Evolutionary conservation across 2,329 filamentous ascomycete species (phyloP).

Genomic region (Fusarium globosum): DNA sequence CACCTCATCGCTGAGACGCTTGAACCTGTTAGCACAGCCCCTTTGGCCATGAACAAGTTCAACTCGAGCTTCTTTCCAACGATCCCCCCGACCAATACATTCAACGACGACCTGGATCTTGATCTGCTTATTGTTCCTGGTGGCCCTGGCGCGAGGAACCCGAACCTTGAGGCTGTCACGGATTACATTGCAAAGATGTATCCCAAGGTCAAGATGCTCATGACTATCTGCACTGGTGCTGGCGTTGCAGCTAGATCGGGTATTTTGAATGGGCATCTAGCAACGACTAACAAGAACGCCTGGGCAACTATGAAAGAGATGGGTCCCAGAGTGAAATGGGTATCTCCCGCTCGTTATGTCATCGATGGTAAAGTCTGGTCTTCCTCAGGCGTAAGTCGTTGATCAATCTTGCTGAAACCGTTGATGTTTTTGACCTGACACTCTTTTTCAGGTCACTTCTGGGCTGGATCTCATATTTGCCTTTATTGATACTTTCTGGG

Average conservation of each 20-base stretch:
- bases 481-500: conserved; percentile 59
- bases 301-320: conserved; percentile 61
- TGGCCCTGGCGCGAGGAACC: conserved; percentile 60
- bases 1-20: conserved; percentile 54
- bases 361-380: conserved; percentile 75
- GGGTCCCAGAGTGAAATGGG: conserved; percentile 67
- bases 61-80: conserved; percentile 52
- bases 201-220: conserved; percentile 62
- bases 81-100: conserved; percentile 61
- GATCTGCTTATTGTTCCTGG: conserved; percentile 75
- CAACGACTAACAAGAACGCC: conserved; percentile 74
- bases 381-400: conserved; percentile 62
- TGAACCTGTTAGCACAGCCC: conserved; percentile 55
- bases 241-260: conserved; percentile 68
- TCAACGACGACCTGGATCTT: conserved; percentile 60
- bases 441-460: conserved; percentile 47
- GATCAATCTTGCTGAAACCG: not conserved
- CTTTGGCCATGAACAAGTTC: conserved; percentile 45
- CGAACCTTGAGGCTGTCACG: conserved; percentile 51
- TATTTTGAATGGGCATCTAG: conserved; percentile 67
- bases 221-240: conserved; percentile 76
- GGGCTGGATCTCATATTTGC: conserved; percentile 52
- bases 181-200: conserved; percentile 54
- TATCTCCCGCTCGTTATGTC: conserved; percentile 71
- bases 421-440: not conserved